Evolutionary conservation across 129 eudicot genomes (phyloP).

Genomic region (Scalesia atractyloides): DNA sequence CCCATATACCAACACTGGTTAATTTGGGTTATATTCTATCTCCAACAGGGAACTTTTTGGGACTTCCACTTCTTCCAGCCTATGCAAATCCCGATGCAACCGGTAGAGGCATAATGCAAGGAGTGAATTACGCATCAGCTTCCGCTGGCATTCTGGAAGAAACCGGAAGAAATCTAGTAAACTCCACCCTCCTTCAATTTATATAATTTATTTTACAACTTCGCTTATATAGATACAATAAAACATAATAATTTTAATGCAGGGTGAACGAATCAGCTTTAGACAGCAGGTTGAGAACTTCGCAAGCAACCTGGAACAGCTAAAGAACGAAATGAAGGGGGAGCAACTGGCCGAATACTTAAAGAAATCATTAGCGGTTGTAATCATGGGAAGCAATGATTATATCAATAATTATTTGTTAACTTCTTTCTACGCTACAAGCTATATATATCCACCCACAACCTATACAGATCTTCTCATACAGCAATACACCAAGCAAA

Average conservation of each 20-base stretch:
- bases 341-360: conserved; percentile 39
- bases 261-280: conserved; percentile 74
- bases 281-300: conserved; percentile 69
- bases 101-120: conserved; percentile 39
- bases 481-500: conserved; percentile 49
- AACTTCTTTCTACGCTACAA: conserved; percentile 47
- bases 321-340: conserved; percentile 39
- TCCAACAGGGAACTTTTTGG: conserved; percentile 59
- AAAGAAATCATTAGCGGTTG: conserved; percentile 49
- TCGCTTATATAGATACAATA: too few relatives aligned
- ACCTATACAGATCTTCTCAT: conserved; percentile 58
- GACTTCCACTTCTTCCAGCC: conserved; percentile 54
- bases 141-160: conserved; percentile 77
- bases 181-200: background rate
- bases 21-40: too few relatives aligned
- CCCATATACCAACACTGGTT: too few relatives aligned
- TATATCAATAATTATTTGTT: conserved; percentile 73
- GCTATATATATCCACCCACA: conserved; percentile 50
- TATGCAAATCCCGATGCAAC: conserved; percentile 56
- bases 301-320: conserved; percentile 44
- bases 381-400: conserved; percentile 77
- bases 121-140: conserved; percentile 76
- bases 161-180: conserved; percentile 63
- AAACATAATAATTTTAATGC: conserved; percentile 4
- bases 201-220: background rate